Evolutionary conservation across 2,329 filamentous ascomycete genomes (phyloP), one percentile per base, ranked within the genome.

Genomic region (Sordariomycetes sp.): DNA sequence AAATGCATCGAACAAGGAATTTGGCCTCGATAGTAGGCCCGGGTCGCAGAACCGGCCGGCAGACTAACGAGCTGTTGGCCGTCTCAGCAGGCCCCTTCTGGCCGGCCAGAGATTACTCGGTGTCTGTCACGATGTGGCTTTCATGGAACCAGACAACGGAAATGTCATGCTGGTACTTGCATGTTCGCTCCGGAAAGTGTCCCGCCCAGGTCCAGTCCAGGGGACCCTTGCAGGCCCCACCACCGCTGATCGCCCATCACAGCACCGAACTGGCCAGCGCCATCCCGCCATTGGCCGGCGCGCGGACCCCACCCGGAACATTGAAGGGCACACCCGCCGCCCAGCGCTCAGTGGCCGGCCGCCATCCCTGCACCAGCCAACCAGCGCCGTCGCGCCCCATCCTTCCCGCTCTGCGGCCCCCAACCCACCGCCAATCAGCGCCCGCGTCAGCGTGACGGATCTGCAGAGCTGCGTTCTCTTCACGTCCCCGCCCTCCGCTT

Each of bases 371-470:
- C 22, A n/a, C 20, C 46, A 14, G 11, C 46, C 46, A 50, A 50
- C 46, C 46, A 50, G n/a, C 7, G 18, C 7, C 37, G 4, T 43
- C 18, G 37, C 12, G 5, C 46, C n/a, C 22, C n/a, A 24, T 50
- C n/a, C 22, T 11, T 50, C 46, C 46, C 20, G 22, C 46, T 20
- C 12, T 50, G 12, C 20, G 12, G 46, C 20, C 46, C 46, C 20
- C 46, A 24, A 50, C 46, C 20, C 10, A 3, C 51, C 51, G 51
- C 55, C 55, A 57, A 57, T 57, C 55, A 57, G 10, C n/a, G 25
- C 24, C 34, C 55, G 18, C 11, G n/a, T 20, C 46, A 14, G 50
- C 46, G 55, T 57, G 55, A 57, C 55, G 55, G 55, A 52, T 53
- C 40, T 57, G 55, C 55, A 53, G 35, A 32, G 55, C 24, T 32